Percentiles rank a stretch among this genome's conserved stretches.
These are phyloP conservation scores for Rhodotorula sp. DNA, from an alignment of 1,284 basidiomycete species.

Conservation along the genomic window DNA sequence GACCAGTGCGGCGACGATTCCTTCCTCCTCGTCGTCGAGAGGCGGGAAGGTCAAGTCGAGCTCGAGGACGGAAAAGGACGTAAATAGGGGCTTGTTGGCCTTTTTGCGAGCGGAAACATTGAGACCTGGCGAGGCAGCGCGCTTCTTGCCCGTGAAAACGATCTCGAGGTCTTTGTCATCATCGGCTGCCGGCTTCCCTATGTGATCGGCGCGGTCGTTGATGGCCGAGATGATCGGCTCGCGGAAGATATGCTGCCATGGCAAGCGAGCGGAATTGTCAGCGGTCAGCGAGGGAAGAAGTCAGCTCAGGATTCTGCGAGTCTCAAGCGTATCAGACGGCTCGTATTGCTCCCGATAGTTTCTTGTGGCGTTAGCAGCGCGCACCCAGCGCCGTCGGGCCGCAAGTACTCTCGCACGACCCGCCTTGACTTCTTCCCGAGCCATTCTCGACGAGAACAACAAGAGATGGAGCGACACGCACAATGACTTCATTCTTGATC, in stretches of 20 bases:
- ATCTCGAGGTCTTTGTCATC: slow-evolving; percentile 2
- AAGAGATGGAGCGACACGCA: neutral
- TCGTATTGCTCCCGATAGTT: neutral
- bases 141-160: neutral
- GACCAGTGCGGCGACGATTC: neutral
- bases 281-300: neutral
- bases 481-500: neutral
- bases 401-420: neutral
- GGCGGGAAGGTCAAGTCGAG: slow-evolving; percentile 10
- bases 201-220: neutral
- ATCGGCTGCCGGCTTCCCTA: neutral
- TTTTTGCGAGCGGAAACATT: neutral
- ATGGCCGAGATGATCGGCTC: neutral
- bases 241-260: slow-evolving; percentile 4
- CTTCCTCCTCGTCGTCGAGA: neutral
- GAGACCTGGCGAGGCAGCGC: neutral
- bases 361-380: too few species aligned
- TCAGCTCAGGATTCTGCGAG: neutral
- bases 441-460: neutral
- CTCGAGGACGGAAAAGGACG: neutral
- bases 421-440: neutral
- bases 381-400: neutral
- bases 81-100: too few species aligned
- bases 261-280: neutral
- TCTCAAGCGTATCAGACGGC: neutral